A percentile compares a stretch with the other conserved stretches of the same genome.
Evolutionary conservation across 495 filamentous ascomycete genomes (phyloP).

Genomic region (Annulohypoxylon moriforme): DNA sequence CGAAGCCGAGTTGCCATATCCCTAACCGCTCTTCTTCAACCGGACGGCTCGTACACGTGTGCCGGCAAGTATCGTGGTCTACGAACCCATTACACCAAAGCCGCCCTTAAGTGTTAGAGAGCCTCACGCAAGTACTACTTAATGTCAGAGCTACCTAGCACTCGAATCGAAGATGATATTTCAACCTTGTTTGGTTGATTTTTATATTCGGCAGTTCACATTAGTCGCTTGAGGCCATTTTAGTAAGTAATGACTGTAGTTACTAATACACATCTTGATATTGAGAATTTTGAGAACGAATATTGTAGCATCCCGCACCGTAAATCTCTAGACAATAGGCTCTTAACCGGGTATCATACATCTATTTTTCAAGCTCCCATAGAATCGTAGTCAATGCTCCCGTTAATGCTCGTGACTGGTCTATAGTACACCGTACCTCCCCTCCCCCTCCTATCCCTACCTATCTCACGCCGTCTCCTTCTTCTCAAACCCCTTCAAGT

Average conservation of each 20-base stretch:
- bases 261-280: too few relatives aligned
- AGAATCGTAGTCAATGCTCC: neutral
- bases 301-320: too few relatives aligned
- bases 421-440: constrained; percentile 12
- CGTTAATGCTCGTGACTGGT: neutral
- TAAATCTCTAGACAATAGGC: neutral
- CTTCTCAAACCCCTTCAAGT: constrained; percentile 64
- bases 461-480: constrained; percentile 2
- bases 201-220: neutral
- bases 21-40: neutral
- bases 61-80: neutral
- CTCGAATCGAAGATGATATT: neutral
- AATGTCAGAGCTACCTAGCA: neutral
- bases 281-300: too few relatives aligned
- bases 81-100: neutral
- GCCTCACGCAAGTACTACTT: neutral
- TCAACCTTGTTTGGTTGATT: neutral
- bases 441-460: neutral
- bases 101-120: neutral
- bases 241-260: too few relatives aligned
- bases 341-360: neutral
- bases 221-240: neutral
- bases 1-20: neutral
- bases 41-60: neutral
- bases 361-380: neutral